Base-by-base conservation (phyloP, 2,329 filamentous ascomycete species). In the Phialemoniopsis sp. region DNA sequence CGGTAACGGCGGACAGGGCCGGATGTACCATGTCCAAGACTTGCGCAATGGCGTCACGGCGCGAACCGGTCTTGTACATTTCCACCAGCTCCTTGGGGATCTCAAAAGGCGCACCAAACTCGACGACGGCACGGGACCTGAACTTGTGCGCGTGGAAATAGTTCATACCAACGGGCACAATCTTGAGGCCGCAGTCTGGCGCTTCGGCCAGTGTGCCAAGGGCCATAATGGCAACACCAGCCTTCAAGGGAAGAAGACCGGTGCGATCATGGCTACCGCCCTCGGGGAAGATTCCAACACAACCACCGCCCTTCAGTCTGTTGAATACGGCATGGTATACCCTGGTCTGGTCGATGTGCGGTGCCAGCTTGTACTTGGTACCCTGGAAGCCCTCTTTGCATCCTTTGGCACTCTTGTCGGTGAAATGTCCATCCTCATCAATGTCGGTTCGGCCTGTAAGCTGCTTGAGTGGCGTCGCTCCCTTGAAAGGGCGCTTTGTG, bases 81-180 rank as follows among this genome's bases (percentile, higher is more conserved):
- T 90, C 77, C 5, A 96, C 88, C 28, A 96, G 68, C 54, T 95
- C 86, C 15, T 72, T 70, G 1, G 89, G 85, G 9, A 97, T 82
- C 49, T 95, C 87, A 46, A 97, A 83, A 0, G 93, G 89, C 18
- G 80, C 83, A 8, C 93, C 93, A 53, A 97, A 98, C 58, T 98
- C 93, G 44, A 97, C 83, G 5, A 98, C 91, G 29, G 91, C 93
- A 58, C 93, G 80, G 47, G 91, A 97, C 34, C 91, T 85, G 65
- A 98, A 98, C 62, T 97, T 98, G 73, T 98, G 91, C 1, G 91
- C 87, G 63, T 97, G 91, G 67, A 98, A 98, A 65, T 98, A 98
- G 64, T 98, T 98, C 91, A 98, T 96, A 53, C 91, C 91, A 37
- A 93, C 90, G 4, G 93, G 93, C 17, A 98, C 88, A 52, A 98